Base-by-base conservation (phyloP, 352 stramenopile species). In the Plasmopara halstedii region DNA sequence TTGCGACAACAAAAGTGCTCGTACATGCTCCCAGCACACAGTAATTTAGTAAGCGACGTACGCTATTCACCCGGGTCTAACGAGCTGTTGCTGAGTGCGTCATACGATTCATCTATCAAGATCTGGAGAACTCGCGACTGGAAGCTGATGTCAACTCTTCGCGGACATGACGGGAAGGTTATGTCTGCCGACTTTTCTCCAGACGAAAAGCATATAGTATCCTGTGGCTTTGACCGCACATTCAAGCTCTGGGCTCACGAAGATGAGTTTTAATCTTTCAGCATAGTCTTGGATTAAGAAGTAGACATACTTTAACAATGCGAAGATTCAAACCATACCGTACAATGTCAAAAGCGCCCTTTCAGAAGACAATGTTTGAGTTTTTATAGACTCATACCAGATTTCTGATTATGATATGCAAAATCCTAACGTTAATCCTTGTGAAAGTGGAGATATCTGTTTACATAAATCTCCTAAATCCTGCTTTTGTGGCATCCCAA, bases 1-100 rank as follows among this genome's bases (percentile, higher is more conserved):
- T 57, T 98, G 34, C 78, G 95, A 11, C 76, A 89, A 32, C 81
- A 89, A 34, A 94, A 94, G 55, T 85, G 81, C 45, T 75, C 70
- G 36, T 96, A 97, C 60, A 95, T 88, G 25, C 62, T 99, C 26
- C 93, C 95, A 15, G 96, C 94, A 5, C 95, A 99, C 62, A 95
- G 77, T n/a, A 94, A 79, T 22, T 65, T 99, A 35, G 86, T 99
- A 42, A 94, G 92, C 7, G 85, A 97, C 29, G 75, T 97, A 22
- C 81, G 84, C 47, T 94, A 86, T 43, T 95, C 85, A 6, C 77
- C 77, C 6, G 56, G 44, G 25, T 85, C 67, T 0, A 71, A 85
- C 13, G 93, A 98, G 53, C 67, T 96, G 43, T 59, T 98, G 27
- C 62, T 85, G 22, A 97, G 88, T 18, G 76, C 78, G 18, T 97